Percentiles rank a stretch among this genome's conserved stretches.
Conservation (phyloP, 495 filamentous ascomycete species). For the Pyrenula massariospora region DNA sequence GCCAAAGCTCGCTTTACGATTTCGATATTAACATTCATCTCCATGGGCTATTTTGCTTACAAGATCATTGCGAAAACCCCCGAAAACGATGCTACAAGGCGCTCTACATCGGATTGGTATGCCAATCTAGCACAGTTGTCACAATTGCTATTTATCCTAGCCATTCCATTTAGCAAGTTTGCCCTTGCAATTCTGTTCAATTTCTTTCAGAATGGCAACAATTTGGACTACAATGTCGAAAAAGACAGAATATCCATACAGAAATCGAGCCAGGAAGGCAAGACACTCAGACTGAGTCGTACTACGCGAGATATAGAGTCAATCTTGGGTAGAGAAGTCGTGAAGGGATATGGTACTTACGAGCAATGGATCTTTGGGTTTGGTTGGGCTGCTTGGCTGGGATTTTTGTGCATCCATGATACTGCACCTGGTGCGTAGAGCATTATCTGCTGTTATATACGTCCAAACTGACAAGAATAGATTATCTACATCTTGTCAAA, state of each 20-base stretch:
- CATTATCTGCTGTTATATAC: background rate
- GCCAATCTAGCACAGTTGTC: constrained; percentile 5
- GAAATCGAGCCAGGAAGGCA: constrained; percentile 1
- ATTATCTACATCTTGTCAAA: constrained; percentile 69
- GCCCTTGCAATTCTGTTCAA: constrained; percentile 3
- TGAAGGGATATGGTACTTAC: constrained; percentile 6
- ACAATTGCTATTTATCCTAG: constrained; percentile 5
- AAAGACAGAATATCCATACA: constrained; percentile 1
- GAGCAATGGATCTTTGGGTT: constrained; percentile 6
- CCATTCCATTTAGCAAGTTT: constrained; percentile 2
- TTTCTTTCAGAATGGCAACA: background rate
- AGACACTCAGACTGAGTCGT: background rate
- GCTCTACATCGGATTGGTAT: constrained; percentile 4
- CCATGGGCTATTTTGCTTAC: background rate
- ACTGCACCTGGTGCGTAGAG: constrained; percentile 4
- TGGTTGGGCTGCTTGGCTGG: constrained; percentile 6
- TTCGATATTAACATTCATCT: background rate
- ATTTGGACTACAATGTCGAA: background rate
- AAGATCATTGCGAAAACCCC: constrained; percentile 2
- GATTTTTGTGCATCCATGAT: constrained; percentile 6
- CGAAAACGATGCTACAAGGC: constrained; percentile 3
- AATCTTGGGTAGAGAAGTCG: constrained; percentile 4
- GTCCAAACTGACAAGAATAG: constrained; percentile 23
- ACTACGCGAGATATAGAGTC: background rate
- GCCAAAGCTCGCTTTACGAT: background rate